Conservation (phyloP, 1,284 basidiomycete species). For the Leccinum pallidistipes region DNA sequence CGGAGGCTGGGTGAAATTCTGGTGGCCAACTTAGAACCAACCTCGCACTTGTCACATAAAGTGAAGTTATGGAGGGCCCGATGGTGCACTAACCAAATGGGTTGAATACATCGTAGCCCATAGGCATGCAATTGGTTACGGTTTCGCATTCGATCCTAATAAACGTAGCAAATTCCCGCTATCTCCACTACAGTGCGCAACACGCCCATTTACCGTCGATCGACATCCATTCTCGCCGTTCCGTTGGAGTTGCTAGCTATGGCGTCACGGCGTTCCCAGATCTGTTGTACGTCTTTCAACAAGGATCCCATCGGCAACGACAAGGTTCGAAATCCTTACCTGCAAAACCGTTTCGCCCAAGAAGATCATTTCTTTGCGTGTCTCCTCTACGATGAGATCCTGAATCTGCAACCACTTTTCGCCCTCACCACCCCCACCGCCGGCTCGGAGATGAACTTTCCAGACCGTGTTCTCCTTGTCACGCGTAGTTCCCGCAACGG, state of each 20-base stretch:
- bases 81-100: constrained; percentile 16
- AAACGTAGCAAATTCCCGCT: constrained; percentile 27
- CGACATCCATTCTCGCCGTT: constrained; percentile 29
- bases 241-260: constrained; percentile 22
- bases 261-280: constrained; percentile 63
- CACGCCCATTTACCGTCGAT: constrained; percentile 26
- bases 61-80: constrained; percentile 11
- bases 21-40: background rate
- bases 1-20: background rate
- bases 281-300: constrained; percentile 41
- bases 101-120: background rate
- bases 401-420: constrained; percentile 98
- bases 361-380: constrained; percentile 96
- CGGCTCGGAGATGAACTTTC: constrained; percentile 88
- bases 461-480: constrained; percentile 87
- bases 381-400: constrained; percentile 95
- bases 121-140: constrained; percentile 5
- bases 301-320: constrained; percentile 2
- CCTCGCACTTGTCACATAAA: background rate
- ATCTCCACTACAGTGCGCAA: constrained; percentile 27
- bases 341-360: constrained; percentile 95
- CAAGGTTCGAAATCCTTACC: constrained; percentile 44
- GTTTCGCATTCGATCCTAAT: constrained; percentile 22
- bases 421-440: constrained; percentile 73
- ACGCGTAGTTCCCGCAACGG: constrained; percentile 89